phyloP scores from a whole-genome alignment of 2,329 filamentous ascomycete species.

The Shiraia sp. region DNA sequence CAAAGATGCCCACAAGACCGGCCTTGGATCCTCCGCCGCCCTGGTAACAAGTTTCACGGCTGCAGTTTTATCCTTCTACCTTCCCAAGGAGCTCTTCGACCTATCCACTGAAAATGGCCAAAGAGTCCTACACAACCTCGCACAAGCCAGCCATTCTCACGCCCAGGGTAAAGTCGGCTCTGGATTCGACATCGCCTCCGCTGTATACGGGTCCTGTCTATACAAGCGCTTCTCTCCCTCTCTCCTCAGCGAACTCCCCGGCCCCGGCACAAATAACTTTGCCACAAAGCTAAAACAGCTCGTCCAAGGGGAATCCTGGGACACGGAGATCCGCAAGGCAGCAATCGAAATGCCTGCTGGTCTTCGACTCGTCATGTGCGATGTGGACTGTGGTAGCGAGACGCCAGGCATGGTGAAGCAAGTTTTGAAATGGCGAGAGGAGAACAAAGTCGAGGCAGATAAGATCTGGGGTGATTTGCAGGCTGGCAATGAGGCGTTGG shows the following conservation, averaged over 20 bases:
- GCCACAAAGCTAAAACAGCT: constrained; percentile 64
- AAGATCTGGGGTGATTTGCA: constrained; percentile 77
- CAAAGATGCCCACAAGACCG: constrained; percentile 86
- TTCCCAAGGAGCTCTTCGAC: constrained; percentile 61
- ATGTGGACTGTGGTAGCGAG: constrained; percentile 91
- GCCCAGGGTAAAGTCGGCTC: constrained; percentile 96
- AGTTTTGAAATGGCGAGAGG: constrained; percentile 78
- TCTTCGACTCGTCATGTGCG: constrained; percentile 85
- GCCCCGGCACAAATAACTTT: constrained; percentile 70
- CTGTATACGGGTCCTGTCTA: constrained; percentile 86
- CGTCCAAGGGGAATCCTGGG: constrained; percentile 72
- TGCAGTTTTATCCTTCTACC: constrained; percentile 75
- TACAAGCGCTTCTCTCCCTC: constrained; percentile 91
- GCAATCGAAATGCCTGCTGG: constrained; percentile 72
- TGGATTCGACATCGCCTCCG: constrained; percentile 92
- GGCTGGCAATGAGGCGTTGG: constrained; percentile 71
- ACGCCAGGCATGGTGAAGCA: constrained; percentile 96
- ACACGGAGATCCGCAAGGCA: constrained; percentile 73
- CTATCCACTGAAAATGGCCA: constrained; percentile 59
- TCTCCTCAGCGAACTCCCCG: constrained; percentile 69
- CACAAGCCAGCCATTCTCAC: constrained; percentile 90
- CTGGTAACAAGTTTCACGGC: constrained; percentile 87
- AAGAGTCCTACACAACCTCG: constrained; percentile 81
- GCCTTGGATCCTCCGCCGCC: constrained; percentile 90
- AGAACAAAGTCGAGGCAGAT: constrained; percentile 66